Evolutionary conservation across 257 asterid species (phyloP), one percentile per base, ranked within the genome.

Genomic region (Cinchona pubescens): DNA sequence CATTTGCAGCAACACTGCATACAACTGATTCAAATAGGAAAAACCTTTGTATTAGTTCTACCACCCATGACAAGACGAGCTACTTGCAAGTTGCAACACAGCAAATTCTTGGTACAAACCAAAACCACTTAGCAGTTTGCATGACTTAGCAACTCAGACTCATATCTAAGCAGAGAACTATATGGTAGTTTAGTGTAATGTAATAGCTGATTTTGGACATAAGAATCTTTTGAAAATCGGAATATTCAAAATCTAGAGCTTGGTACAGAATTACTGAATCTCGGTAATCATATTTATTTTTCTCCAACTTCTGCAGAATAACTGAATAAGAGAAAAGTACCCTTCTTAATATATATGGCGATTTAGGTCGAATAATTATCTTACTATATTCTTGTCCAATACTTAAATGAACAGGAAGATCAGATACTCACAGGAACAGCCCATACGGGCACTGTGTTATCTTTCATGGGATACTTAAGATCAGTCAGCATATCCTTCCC

Each of bases 381-480:
- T 58, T 12, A 4, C 27, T 25, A 27, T 43, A 27, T 42, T 42
- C 37, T 42, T n/a, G 58, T 43, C 27, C 35, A 3, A 27, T 4
- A 43, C 13, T 16, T 10, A 66, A 23, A 70, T 21, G 18, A 27
- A 25, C 19, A 49, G 46, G 53, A 11, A 1, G 14, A 1, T 29
- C 40, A 73, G 51, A 58, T 32, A 75, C 96, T 92, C 83, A 92
- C 97, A 14, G 97, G 98, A 82, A 92, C 97, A 16, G 96, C 82
- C 96, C 96, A 92, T 29, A 89, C 58, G 6, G 98, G 98, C 56
- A 92, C 96, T 0, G 97, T 90, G 63, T 90, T 88, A 8, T 85
- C 92, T 83, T 90, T 89, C 88, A 92, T 77, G 16, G 98, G 98
- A 78, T 90, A 92, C 79, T 15, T 90, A 37, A 92, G 92, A 84